Percentiles rank a stretch among this genome's conserved stretches.
Conservation (phyloP, 768 basidiomycete genomes). For the Tricholoma bakamatsutake region DNA sequence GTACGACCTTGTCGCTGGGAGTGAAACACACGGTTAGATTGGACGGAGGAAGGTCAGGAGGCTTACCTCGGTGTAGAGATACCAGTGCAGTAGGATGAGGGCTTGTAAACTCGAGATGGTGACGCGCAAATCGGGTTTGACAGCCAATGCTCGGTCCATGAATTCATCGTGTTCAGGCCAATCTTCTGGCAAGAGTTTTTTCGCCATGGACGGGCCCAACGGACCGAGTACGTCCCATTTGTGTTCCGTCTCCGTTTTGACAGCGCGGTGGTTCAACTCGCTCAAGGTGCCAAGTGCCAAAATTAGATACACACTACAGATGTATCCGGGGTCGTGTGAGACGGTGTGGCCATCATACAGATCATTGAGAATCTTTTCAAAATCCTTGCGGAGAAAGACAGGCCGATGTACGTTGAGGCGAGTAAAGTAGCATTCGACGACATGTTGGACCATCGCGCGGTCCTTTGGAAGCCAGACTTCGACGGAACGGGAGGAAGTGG, state of each 20-base stretch:
- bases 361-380: slow-evolving; percentile 55
- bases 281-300: slow-evolving; percentile 78
- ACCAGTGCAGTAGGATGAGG: slow-evolving; percentile 82
- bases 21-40: not conserved
- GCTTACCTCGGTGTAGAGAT: slow-evolving; percentile 79
- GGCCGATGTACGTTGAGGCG: slow-evolving; percentile 79
- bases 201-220: slow-evolving; percentile 36
- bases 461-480: slow-evolving; percentile 75
- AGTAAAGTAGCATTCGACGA: slow-evolving; percentile 68
- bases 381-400: slow-evolving; percentile 63
- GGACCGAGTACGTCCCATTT: slow-evolving; percentile 25
- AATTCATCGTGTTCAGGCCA: slow-evolving; percentile 87
- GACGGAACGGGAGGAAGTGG: slow-evolving; percentile 30
- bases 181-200: slow-evolving; percentile 55
- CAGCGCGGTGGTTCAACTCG: slow-evolving; percentile 71
- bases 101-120: slow-evolving; percentile 81
- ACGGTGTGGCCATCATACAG: slow-evolving; percentile 55
- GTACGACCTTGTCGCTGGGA: slow-evolving; percentile 81
- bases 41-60: slow-evolving; percentile 1
- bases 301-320: slow-evolving; percentile 74
- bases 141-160: slow-evolving; percentile 68
- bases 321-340: slow-evolving; percentile 65
- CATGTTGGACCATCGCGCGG: slow-evolving; percentile 52
- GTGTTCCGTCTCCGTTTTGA: slow-evolving; percentile 42
- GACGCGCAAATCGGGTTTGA: slow-evolving; percentile 80